phyloP scores from a whole-genome alignment of 768 basidiomycete species.

The Boletus rubescentipes region DNA sequence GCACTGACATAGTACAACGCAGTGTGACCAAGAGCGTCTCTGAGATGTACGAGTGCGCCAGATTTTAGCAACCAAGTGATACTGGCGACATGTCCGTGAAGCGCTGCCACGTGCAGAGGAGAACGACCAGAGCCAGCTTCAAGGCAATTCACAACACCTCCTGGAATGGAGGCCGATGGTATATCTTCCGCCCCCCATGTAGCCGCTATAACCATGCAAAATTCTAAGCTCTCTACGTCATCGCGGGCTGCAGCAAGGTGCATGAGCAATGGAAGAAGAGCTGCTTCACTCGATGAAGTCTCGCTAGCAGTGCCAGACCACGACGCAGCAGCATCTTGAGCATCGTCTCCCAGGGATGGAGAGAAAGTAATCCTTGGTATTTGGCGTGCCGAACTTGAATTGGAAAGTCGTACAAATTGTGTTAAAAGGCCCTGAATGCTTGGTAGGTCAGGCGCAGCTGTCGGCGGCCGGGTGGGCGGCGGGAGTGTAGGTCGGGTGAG shows the following conservation, averaged over 20 bases:
- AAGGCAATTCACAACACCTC: slow-evolving; percentile 71
- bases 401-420: slow-evolving; percentile 68
- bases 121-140: slow-evolving; percentile 71
- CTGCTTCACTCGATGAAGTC: slow-evolving; percentile 64
- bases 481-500: slow-evolving; percentile 58
- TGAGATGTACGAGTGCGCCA: slow-evolving; percentile 79
- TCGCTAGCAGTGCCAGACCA: slow-evolving; percentile 83
- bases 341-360: slow-evolving; percentile 37
- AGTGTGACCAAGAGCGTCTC: slow-evolving; percentile 80
- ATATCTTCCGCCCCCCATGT: slow-evolving; percentile 25
- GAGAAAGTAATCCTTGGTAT: slow-evolving; percentile 38
- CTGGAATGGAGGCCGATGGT: slow-evolving; percentile 40
- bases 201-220: slow-evolving; percentile 47
- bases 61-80: slow-evolving; percentile 56
- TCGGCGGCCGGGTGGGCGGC: slow-evolving; percentile 41
- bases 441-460: slow-evolving; percentile 48
- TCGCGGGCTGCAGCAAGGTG: slow-evolving; percentile 76
- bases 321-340: slow-evolving; percentile 49
- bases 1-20: slow-evolving; percentile 73
- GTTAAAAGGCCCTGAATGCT: slow-evolving; percentile 64
- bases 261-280: slow-evolving; percentile 73
- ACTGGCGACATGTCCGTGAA: slow-evolving; percentile 55
- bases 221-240: slow-evolving; percentile 60
- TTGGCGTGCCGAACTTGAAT: slow-evolving; percentile 38
- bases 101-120: slow-evolving; percentile 75